Conservation (phyloP, 169 alveolate species). For the Cryptosporidium ryanae region DNA sequence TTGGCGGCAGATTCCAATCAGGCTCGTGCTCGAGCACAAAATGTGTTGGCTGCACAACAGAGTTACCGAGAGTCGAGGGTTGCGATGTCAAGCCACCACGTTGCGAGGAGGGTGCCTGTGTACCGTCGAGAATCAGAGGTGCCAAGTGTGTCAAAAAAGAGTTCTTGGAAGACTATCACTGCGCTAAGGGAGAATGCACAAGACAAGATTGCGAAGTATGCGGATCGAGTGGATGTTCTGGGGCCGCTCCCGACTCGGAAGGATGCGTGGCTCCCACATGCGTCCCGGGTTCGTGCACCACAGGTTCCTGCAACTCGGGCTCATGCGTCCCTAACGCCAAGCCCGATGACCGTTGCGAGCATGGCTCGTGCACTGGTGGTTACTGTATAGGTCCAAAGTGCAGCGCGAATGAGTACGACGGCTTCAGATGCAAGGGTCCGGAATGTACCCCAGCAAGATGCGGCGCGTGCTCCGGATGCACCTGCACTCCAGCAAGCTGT, state of each 20-base stretch:
- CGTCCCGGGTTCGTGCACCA: conserved; percentile 34
- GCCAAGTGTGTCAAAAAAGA: conserved; percentile 24
- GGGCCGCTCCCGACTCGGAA: neutral
- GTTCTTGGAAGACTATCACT: conserved; percentile 14
- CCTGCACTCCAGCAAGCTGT: conserved; percentile 52
- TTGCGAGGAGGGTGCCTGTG: conserved; percentile 22
- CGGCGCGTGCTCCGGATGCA: conserved; percentile 15
- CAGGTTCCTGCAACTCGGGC: conserved; percentile 31
- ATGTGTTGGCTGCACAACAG: conserved; percentile 71
- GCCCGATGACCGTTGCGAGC: neutral
- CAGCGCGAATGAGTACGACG: conserved; percentile 19
- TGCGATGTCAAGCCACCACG: conserved; percentile 35
- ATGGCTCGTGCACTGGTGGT: conserved; percentile 29
- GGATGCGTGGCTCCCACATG: conserved; percentile 54
- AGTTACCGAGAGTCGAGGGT: conserved; percentile 61
- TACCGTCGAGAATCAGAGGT: conserved; percentile 47
- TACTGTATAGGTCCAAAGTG: conserved; percentile 50
- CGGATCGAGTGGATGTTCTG: conserved; percentile 11
- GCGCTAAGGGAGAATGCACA: conserved; percentile 29
- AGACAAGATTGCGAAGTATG: conserved; percentile 39
- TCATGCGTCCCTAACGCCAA: conserved; percentile 8
- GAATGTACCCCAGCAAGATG: conserved; percentile 52
- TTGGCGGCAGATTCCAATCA: conserved; percentile 49
- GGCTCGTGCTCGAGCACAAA: conserved; percentile 45
- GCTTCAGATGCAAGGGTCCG: conserved; percentile 34